Base-by-base conservation (phyloP, 1,139 yeast genomes). In the Kurtzmaniella quercitrusa region DNA sequence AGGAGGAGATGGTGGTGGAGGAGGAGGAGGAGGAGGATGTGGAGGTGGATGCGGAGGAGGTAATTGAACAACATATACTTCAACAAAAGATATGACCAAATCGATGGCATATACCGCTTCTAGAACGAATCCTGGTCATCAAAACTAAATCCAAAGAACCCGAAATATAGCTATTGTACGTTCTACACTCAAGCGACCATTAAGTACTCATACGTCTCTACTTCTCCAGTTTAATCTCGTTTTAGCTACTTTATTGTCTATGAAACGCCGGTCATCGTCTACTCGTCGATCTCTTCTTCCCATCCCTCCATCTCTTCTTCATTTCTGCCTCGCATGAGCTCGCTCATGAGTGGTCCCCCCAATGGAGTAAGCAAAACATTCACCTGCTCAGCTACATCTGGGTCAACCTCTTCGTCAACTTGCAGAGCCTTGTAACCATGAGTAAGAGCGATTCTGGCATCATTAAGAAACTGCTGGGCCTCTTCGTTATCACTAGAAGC, bases 291-390 rank as follows among this genome's bases (percentile, higher is more conserved):
- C 48, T 73, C 78, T 34, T 69, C 71, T 48, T 75, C 79, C 70
- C 76, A 71, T 19, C 65, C 70, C 18, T 62, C 70, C 41, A 70
- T 73, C 15, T 60, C 65, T 4, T 68, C 78, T 39, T 63, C 69
- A 39, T 63, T 63, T 49, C 64, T 65, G 51, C 64, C 66, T n/a
- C 77, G 70, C 57, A 73, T 53, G 53, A 73, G 65, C 56, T 73
- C 74, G 52, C 65, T 73, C 71, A 63, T 73, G 50, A 60, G 51
- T 3, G 79, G 79, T 3, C 89, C 89, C 3, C 89, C 90, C 37
- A 83, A 63, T 48, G 77, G 81, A 6, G 60, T 52, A 45, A 83
- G 62, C 48, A 85, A 61, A 11, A 57, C 66, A 39, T 66, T 62
- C 1, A 85, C 74, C 46, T 81, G 85, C 12, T 66, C 70, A 18